These are phyloP conservation scores for Mallotus japonicus DNA, from an alignment of 441 rosid species.

Conservation along the genomic window DNA sequence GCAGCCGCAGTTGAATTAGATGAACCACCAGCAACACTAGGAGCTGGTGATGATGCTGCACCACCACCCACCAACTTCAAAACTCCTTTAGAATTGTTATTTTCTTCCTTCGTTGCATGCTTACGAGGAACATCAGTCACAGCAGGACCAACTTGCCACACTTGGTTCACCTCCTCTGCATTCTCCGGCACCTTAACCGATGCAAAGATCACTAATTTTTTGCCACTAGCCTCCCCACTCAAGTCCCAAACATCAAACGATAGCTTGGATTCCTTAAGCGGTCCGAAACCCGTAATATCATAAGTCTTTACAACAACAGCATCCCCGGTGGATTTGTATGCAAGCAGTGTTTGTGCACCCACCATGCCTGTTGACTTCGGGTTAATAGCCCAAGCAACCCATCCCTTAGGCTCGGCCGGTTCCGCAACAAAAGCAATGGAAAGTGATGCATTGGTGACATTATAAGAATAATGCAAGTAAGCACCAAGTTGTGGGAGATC, in stretches of 20 bases:
- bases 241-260: conserved; percentile 47
- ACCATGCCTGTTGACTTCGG: conserved; percentile 50
- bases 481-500: conserved; percentile 51
- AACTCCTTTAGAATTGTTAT: conserved; percentile 34
- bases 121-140: conserved; percentile 34
- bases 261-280: conserved; percentile 29
- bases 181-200: conserved; percentile 49
- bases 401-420: conserved; percentile 43
- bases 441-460: conserved; percentile 59
- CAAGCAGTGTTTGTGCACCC: conserved; percentile 71
- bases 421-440: conserved; percentile 54
- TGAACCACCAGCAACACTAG: not conserved
- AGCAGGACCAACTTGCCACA: conserved; percentile 67
- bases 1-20: not conserved
- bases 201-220: conserved; percentile 37
- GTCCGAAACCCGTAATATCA: conserved; percentile 34
- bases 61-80: conserved; percentile 32
- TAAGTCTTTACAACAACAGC: conserved; percentile 36
- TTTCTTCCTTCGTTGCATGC: conserved; percentile 35
- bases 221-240: conserved; percentile 29
- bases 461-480: conserved; percentile 57
- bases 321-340: conserved; percentile 40
- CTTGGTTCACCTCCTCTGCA: conserved; percentile 47
- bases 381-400: conserved; percentile 79
- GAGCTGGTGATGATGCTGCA: not conserved